phyloP scores from a whole-genome alignment of 208 protist species.

The Trypanosomatidae sp. region DNA sequence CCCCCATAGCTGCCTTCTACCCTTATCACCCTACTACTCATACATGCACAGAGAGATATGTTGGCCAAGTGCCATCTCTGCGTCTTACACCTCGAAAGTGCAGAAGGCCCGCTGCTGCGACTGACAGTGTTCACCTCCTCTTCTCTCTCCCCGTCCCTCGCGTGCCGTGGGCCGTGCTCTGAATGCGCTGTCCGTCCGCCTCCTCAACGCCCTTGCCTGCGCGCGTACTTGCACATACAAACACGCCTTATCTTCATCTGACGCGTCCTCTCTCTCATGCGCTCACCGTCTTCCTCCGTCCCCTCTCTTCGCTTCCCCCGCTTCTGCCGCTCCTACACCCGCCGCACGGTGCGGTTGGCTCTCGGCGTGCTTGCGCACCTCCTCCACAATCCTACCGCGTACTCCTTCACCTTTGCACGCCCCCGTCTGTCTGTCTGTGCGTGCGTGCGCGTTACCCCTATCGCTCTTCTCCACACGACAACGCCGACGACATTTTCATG shows the following conservation, averaged over 20 bases:
- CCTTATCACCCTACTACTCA: no score
- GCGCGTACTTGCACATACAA: background rate
- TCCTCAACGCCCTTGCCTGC: background rate
- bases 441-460: background rate
- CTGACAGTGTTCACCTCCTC: background rate
- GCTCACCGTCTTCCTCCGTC: background rate
- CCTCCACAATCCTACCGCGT: no score
- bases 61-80: no score
- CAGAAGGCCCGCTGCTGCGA: no score
- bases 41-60: no score
- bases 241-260: no score
- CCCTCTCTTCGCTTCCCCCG: background rate
- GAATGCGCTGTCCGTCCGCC: background rate
- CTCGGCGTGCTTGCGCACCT: no score
- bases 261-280: no score
- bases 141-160: background rate
- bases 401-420: no score
- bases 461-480: background rate
- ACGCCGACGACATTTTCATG: background rate
- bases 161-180: conserved; percentile 1
- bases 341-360: conserved; percentile 63
- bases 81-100: no score
- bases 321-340: background rate
- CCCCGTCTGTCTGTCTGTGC: background rate
- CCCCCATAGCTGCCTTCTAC: background rate